phyloP scores from a whole-genome alignment of 176 grass and related monocot species.

The Aechmea fasciata region DNA sequence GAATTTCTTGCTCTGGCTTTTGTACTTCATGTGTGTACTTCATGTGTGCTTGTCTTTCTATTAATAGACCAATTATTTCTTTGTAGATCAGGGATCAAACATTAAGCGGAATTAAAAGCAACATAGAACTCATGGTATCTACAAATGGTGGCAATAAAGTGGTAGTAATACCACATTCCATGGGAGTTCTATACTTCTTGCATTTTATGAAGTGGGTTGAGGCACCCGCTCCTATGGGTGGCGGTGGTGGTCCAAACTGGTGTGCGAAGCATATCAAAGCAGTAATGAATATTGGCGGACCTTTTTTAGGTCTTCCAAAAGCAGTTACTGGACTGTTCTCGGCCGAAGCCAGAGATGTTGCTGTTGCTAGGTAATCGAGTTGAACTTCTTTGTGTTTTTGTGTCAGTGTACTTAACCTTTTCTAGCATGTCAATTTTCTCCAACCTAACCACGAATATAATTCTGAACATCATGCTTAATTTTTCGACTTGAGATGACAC shows the following conservation, averaged over 20 bases:
- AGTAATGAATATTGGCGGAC: constrained; percentile 88
- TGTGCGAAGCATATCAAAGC: constrained; percentile 94
- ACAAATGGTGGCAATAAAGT: constrained; percentile 97
- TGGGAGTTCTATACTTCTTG: constrained; percentile 95
- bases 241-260: constrained; percentile 82
- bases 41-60: neutral
- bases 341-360: constrained; percentile 97
- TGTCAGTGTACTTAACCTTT: too few relatives aligned
- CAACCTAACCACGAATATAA: too few relatives aligned
- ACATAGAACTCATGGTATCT: constrained; percentile 82
- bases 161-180: constrained; percentile 95
- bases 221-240: constrained; percentile 82
- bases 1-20: neutral
- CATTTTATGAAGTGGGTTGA: constrained; percentile 99
- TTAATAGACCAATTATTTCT: constrained; percentile 3
- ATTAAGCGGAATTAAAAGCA: constrained; percentile 94
- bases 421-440: too few relatives aligned
- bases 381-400: neutral
- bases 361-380: constrained; percentile 67
- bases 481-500: neutral
- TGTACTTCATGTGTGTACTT: constrained; percentile 3
- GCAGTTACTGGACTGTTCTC: constrained; percentile 87
- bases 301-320: constrained; percentile 94
- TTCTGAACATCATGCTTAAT: neutral
- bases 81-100: constrained; percentile 82